Percentiles rank a stretch among this genome's conserved stretches.
These are phyloP conservation scores for Magnaporthales sp. DNA, from an alignment of 2,329 filamentous ascomycete genomes.

Conservation along the genomic window DNA sequence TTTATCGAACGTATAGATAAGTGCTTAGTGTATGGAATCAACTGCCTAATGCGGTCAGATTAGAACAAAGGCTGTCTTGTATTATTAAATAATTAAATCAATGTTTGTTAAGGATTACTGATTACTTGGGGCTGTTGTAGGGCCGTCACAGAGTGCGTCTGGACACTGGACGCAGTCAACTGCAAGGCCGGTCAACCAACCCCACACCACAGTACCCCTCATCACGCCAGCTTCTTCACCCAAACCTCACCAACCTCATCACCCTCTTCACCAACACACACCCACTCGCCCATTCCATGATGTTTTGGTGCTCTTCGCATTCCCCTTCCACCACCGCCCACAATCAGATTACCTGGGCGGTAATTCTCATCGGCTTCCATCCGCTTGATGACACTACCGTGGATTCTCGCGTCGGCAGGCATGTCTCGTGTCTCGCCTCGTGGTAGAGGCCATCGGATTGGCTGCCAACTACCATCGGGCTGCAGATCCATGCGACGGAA, in stretches of 20 bases:
- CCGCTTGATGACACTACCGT: slow-evolving; percentile 64
- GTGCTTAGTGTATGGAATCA: neutral
- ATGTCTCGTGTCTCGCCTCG: slow-evolving; percentile 72
- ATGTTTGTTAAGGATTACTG: neutral
- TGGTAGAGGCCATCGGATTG: slow-evolving; percentile 72
- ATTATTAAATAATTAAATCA: neutral
- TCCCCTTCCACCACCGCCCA: slow-evolving; percentile 70
- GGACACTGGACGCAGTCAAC: too few relatives aligned
- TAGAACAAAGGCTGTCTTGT: neutral
- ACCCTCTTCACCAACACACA: slow-evolving; percentile 52
- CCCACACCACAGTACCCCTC: neutral
- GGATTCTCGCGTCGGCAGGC: slow-evolving; percentile 59
- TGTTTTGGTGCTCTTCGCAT: slow-evolving; percentile 49
- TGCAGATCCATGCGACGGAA: slow-evolving; percentile 75
- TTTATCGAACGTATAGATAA: neutral
- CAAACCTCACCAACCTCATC: slow-evolving; percentile 64
- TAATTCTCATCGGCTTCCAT: slow-evolving; percentile 58
- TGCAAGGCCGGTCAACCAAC: neutral
- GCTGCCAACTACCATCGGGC: slow-evolving; percentile 65
- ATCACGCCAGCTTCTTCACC: slow-evolving; percentile 27
- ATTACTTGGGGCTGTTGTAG: too few relatives aligned
- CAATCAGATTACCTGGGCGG: slow-evolving; percentile 69
- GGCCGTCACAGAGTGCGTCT: too few relatives aligned
- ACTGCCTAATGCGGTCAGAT: neutral
- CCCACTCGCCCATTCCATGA: slow-evolving; percentile 65